Evolutionary conservation across 176 grass and related monocot species (phyloP), one percentile per base, ranked within the genome.

Genomic region (Poa annua): DNA sequence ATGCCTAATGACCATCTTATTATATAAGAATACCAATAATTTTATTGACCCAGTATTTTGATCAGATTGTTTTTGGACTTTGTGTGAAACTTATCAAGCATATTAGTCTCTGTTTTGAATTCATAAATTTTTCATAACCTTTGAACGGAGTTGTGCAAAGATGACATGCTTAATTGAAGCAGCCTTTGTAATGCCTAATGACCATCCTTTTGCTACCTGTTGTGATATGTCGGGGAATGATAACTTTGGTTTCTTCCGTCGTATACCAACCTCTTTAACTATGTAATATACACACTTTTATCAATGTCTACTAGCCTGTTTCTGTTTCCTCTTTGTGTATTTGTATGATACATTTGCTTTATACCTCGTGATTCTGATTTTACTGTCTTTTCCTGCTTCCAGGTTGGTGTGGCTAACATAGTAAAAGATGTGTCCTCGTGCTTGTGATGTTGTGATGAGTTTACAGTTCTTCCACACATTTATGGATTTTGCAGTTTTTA

Each of bases 361-460:
- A 17, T 79, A 24, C 15, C 50, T 0, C 59, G 6, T 39, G 38
- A 75, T 74, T 80, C 67, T 84, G 49, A 84, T 32, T 79, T 65
- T 66, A 17, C 11, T 29, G 47, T 11, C 56, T 54, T 11, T 48
- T 49, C 3, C 15, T 60, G 38, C 70, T 68, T 89, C 59, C 70
- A 80, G 70, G 39, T 80, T 70, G 49, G 67, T 12, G 4, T 76
- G 50, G 50, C 72, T 61, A 47, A 50, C 48, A 16, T 50, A 50
- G 14, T 50, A 50, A 50, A 50, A 50, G 14, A 50, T 50, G 48
- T 50, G 48, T 50, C 47, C 47, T 49, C 47, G 15, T 50, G 48
- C 4, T 50, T 50, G 48, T 16, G 48, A 50, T 16, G 14, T 50
- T 5, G 4, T 0, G 14, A 50, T 50, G 48, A 50, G 16, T 50